Base-by-base conservation (phyloP, 2,329 filamentous ascomycete species). In the Xylaria sp. region DNA sequence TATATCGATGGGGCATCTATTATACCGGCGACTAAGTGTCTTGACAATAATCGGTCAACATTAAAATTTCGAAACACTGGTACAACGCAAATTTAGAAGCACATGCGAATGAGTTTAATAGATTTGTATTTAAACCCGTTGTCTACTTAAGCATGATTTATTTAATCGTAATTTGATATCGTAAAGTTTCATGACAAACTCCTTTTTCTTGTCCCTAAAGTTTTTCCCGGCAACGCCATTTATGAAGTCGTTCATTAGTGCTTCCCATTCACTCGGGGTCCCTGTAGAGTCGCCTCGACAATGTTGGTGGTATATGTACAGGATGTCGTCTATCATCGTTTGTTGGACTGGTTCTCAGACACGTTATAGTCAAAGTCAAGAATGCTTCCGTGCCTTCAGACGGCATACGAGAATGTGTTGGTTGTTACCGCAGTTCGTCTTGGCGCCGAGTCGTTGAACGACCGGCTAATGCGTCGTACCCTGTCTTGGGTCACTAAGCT, bases 401-500 rank as follows among this genome's bases (percentile, higher is more conserved):
- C 28, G 58, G 34, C 41, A n/a, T 37, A 25, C 34, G 41, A 25
- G 31, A 41, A 20, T n/a, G 20, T 54, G 44, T 44, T 28, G 39
- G 31, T 46, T 46, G 13, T 55, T 51, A 39, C 37, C 39, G 41
- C 37, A 37, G 31, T 50, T 57, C 50, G 34, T 52, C 50, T 63
- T 41, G 31, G 15, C 31, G 63, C 41, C 34, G 37, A 28, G 31
- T 66, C 39, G 62, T 57, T 56, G 20, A 34, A 51, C 23, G 37
- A 52, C 6, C 13, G 10, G 23, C 7, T 44, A n/a, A 46, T 10
- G 31, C 31, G 18, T 20, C 20, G 61, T 28, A 23, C 56, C 8
- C 37, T 37, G 34, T 41, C 2, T 1, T 25, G 28, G 39, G 31
- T 1, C n/a, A 48, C 76, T 69, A 92, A 78, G 92, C 92, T 70